Conservation (phyloP, 2,329 filamentous ascomycete genomes). For the Colletotrichum sp. region DNA sequence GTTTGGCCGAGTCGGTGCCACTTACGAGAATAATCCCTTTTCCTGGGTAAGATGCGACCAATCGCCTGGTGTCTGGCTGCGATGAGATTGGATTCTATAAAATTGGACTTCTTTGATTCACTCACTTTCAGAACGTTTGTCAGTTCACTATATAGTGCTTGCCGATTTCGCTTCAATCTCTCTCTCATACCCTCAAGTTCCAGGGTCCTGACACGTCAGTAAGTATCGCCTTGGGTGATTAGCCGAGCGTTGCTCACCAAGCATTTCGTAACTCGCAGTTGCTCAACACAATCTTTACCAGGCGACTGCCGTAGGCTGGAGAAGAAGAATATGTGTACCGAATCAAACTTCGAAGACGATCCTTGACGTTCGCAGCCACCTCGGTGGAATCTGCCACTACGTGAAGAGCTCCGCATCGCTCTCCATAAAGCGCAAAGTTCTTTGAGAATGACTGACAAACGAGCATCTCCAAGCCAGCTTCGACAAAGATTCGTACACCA, state of each 20-base stretch:
- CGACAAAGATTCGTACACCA: conserved; percentile 28
- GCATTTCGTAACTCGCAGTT: neutral
- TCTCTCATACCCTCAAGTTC: neutral
- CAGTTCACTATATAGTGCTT: neutral
- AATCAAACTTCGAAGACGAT: conserved; percentile 13
- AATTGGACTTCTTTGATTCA: neutral
- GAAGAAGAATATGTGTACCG: conserved; percentile 1
- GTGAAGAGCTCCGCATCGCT: conserved; percentile 34
- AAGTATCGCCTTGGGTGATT: neutral
- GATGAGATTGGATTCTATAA: neutral
- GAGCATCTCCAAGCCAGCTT: conserved; percentile 31
- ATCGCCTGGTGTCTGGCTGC: conserved; percentile 1
- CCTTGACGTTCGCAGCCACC: conserved; percentile 3
- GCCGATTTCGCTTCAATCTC: neutral
- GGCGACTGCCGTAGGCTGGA: neutral
- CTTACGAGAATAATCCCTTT: conserved; percentile 12
- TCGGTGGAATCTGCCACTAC: neutral
- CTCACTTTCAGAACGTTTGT: neutral
- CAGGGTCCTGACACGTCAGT: neutral
- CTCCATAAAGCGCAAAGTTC: conserved; percentile 41
- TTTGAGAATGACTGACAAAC: conserved; percentile 43
- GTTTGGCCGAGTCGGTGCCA: neutral
- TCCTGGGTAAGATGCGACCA: conserved; percentile 3
- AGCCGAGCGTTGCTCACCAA: neutral
- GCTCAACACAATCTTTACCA: neutral